Evolutionary conservation across 179 eudicot genomes (phyloP).

Genomic region (Amaranthus tricolor): DNA sequence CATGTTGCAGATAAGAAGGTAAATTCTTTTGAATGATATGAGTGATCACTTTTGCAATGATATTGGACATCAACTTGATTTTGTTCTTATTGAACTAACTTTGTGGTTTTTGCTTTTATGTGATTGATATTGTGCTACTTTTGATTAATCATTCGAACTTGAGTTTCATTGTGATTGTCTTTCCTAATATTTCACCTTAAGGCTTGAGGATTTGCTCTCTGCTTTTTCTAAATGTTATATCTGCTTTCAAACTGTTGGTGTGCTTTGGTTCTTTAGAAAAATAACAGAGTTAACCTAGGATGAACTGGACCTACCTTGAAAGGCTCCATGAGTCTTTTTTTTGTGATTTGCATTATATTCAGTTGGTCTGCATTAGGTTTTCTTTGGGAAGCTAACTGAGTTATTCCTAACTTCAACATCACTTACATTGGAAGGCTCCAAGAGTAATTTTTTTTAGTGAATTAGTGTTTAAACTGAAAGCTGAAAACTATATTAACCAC

Average conservation of each 20-base stretch:
- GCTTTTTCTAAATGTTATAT: neutral
- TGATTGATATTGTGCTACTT: neutral
- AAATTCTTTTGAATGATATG: conserved; percentile 10
- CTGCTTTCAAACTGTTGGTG: neutral
- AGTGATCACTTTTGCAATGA: too few relatives aligned
- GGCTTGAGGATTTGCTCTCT: neutral
- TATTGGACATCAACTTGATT: too few relatives aligned
- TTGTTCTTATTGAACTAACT: neutral
- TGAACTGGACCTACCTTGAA: too few relatives aligned
- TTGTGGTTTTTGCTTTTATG: neutral
- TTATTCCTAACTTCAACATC: neutral
- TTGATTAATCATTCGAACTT: neutral
- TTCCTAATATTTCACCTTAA: neutral
- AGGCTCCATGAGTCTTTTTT: too few relatives aligned
- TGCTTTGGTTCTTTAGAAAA: too few relatives aligned
- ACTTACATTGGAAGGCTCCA: neutral
- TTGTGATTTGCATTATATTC: too few relatives aligned
- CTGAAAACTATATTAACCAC: too few relatives aligned
- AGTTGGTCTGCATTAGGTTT: neutral
- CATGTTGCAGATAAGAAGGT: conserved; percentile 71
- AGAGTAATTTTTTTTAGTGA: too few relatives aligned
- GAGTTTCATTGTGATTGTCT: neutral
- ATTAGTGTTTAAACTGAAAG: too few relatives aligned
- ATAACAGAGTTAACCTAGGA: too few relatives aligned
- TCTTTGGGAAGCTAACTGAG: neutral